A percentile compares a stretch with the other conserved stretches of the same genome.
Evolutionary conservation across 257 asterid species (phyloP).

Genomic region (Nicotiana paniculata): DNA sequence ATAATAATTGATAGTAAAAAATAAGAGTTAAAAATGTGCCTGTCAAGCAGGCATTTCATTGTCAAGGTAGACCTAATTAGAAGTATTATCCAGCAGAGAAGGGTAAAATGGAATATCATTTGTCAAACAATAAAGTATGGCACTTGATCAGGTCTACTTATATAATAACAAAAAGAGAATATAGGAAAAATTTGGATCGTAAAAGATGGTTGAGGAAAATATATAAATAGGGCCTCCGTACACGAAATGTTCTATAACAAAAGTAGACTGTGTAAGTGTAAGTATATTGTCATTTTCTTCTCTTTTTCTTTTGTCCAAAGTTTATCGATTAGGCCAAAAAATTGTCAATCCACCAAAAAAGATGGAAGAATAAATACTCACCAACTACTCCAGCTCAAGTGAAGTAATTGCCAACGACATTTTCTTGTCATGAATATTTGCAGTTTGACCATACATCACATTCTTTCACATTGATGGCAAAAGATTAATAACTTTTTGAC

Average conservation of each 20-base stretch:
- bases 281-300: neutral
- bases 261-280: neutral
- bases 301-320: neutral
- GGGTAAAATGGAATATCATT: neutral
- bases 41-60: neutral
- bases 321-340: neutral
- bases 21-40: neutral
- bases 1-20: neutral
- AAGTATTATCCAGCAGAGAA: neutral
- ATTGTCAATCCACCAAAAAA: neutral
- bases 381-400: conserved; percentile 4
- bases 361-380: neutral
- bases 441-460: neutral
- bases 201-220: neutral
- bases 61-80: neutral
- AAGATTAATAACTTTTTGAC: neutral
- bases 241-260: neutral
- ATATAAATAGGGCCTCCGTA: neutral
- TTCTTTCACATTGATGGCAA: neutral
- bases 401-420: neutral
- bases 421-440: neutral
- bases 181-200: neutral
- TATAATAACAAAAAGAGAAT: neutral
- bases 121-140: neutral
- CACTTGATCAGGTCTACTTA: neutral